Percentiles rank a stretch among this genome's conserved stretches.
These are phyloP conservation scores for Gossypium laxum DNA, from an alignment of 441 rosid species.

Conservation along the genomic window DNA sequence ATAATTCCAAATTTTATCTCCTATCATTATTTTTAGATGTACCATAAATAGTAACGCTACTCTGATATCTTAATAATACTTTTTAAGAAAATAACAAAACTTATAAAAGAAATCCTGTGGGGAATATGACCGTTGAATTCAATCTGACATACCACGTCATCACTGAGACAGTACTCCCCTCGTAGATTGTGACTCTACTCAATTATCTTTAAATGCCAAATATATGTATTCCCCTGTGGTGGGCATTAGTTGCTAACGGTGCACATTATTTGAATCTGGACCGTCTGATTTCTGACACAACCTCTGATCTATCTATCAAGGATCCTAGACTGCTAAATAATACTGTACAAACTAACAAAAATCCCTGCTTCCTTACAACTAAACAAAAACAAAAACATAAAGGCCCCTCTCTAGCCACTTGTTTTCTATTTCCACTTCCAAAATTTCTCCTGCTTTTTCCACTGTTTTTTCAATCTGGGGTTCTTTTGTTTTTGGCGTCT, in stretches of 20 bases:
- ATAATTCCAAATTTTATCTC: too few species aligned
- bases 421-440: constrained; percentile 10
- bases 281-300: constrained; percentile 12
- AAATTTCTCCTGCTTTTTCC: constrained; percentile 1
- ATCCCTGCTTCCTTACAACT: not conserved
- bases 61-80: too few species aligned
- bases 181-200: constrained; percentile 15
- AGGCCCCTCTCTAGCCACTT: not conserved
- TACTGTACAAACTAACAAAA: not conserved
- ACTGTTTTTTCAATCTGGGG: not conserved
- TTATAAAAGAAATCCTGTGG: not conserved
- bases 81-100: too few species aligned
- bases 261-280: not conserved
- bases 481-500: constrained; percentile 11
- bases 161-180: constrained; percentile 3
- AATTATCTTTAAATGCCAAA: not conserved
- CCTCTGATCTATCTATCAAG: not conserved
- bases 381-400: not conserved
- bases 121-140: constrained; percentile 16
- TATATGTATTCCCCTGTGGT: not conserved
- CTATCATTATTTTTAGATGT: too few species aligned
- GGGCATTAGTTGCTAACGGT: constrained; percentile 3
- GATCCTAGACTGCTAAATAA: not conserved
- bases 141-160: constrained; percentile 18
- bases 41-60: too few species aligned